Conservation (phyloP, 75 land plant species). For the Picea sitchensis region DNA sequence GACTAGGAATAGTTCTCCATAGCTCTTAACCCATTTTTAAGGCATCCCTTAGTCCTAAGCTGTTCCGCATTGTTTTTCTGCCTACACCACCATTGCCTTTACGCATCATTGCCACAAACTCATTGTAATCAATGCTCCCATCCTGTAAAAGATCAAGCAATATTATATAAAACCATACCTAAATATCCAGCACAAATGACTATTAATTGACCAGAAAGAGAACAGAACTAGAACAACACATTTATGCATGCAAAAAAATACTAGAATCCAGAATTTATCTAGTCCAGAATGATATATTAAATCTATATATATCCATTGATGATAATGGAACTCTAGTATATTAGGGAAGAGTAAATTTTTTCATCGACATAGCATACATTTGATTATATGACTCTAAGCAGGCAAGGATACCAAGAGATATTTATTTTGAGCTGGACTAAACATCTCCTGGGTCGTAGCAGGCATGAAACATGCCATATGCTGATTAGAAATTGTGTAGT, state of each 20-base stretch:
- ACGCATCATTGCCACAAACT: slow-evolving; percentile 91
- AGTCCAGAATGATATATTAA: too few species aligned
- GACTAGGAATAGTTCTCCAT: background rate
- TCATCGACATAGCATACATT: background rate
- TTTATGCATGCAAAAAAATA: background rate
- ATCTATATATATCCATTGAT: too few species aligned
- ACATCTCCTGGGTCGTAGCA: background rate
- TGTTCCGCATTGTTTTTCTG: slow-evolving; percentile 45
- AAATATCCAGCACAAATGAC: too few species aligned
- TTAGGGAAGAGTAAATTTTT: background rate
- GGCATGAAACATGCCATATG: background rate
- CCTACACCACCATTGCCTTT: slow-evolving; percentile 68
- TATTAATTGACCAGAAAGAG: too few species aligned
- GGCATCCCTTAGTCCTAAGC: slow-evolving; percentile 51
- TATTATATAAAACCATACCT: too few species aligned
- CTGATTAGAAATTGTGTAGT: background rate
- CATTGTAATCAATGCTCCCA: slow-evolving; percentile 88
- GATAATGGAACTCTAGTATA: too few species aligned
- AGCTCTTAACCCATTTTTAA: slow-evolving; percentile 27
- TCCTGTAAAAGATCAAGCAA: slow-evolving; percentile 34
- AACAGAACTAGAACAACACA: background rate
- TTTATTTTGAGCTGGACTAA: background rate
- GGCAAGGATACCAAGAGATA: background rate
- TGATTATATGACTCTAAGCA: background rate
- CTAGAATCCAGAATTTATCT: background rate